These are phyloP conservation scores for Pleurotus cornucopiae DNA, from an alignment of 768 basidiomycete genomes.

Conservation along the genomic window DNA sequence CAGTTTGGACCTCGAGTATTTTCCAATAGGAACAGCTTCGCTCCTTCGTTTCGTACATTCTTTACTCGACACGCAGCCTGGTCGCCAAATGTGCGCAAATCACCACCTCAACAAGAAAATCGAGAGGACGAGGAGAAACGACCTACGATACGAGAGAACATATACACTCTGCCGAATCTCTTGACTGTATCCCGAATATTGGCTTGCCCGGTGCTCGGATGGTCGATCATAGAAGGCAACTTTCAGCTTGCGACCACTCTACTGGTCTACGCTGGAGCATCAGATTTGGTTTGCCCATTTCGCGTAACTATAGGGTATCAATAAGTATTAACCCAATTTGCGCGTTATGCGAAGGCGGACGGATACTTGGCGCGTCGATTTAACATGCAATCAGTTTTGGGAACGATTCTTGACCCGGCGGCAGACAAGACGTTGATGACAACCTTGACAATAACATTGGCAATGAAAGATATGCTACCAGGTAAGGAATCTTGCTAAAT, in stretches of 20 bases:
- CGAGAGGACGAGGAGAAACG: constrained; percentile 15
- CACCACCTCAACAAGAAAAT: constrained; percentile 9
- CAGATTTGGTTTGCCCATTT: constrained; percentile 69
- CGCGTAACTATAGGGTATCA: neutral
- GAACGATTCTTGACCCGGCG: constrained; percentile 93
- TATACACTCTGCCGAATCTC: constrained; percentile 91
- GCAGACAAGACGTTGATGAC: constrained; percentile 97
- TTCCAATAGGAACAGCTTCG: neutral
- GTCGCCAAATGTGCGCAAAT: neutral
- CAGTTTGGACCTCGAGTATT: neutral
- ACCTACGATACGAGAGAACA: constrained; percentile 65
- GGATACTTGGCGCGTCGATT: constrained; percentile 86
- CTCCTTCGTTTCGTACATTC: neutral
- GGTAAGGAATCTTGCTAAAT: constrained; percentile 41
- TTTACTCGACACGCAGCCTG: neutral
- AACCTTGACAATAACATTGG: constrained; percentile 82
- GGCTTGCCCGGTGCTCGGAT: constrained; percentile 90
- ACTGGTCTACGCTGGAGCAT: constrained; percentile 87
- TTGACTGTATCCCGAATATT: constrained; percentile 84
- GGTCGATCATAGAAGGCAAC: constrained; percentile 79
- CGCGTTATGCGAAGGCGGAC: constrained; percentile 58
- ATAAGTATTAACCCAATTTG: constrained; percentile 2
- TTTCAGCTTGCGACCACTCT: constrained; percentile 78
- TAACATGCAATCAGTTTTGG: constrained; percentile 88
- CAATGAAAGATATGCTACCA: constrained; percentile 81